Evolutionary conservation across 176 grass and related monocot species (phyloP), one percentile per base, ranked within the genome.

Genomic region (Oryza nivara): DNA sequence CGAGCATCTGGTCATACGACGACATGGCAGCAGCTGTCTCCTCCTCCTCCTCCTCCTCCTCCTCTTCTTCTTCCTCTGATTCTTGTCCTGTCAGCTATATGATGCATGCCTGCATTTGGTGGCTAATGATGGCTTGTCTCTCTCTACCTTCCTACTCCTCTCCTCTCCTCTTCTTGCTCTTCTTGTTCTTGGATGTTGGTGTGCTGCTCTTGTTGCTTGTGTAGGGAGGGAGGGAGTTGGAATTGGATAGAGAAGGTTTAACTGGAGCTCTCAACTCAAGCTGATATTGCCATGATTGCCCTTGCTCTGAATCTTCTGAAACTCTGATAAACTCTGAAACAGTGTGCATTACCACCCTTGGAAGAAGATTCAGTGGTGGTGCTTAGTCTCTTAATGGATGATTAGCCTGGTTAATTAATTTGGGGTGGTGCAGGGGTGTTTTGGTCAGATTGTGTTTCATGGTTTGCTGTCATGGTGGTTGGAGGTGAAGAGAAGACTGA

Each of bases 381-480:
- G 1, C 0, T 47, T 9, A 19, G 14, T 65, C 0, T 30, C 11
- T 20, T 80, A 26, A 44, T 44, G 30, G 47, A 45, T 63, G 32
- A 82, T 19, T 86, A 45, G 41, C 65, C 4, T n/a, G 8, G 35
- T 52, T 23, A 22, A 63, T 63, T 85, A 8, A 82, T 22, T 22
- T 67, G 74, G 74, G 66, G 58, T 20, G 70, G 63, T 13, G 71
- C 25, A 77, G 78, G 89, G 89, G 84, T 74, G 79, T 79, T 92
- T 92, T 73, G 67, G 87, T 91, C 83, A 97, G 43, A 81, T 63
- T 35, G 15, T 1, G 38, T 49, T 43, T 67, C 17, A 85, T 80
- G 87, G 73, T 84, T 92, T 90, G 85, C 82, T 94, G 92, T 94
- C 89, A 94, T 74, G 91, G 92, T 94, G 75, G 87, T 92, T 94